Evolutionary conservation across 31 red algal species (phyloP).

Genomic region (Odonthalia washingtoniensis): DNA sequence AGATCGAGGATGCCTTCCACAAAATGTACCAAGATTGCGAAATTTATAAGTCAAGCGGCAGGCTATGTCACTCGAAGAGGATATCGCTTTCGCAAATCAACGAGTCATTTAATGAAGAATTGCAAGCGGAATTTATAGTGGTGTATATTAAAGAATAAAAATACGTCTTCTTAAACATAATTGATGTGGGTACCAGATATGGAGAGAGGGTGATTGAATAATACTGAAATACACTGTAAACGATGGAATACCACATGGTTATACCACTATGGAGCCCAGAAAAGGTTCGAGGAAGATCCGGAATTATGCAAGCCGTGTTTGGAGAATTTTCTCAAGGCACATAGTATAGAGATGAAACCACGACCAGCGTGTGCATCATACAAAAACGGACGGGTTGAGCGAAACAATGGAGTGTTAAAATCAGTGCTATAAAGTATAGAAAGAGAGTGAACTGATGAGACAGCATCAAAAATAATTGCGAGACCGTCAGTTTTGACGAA

Average conservation of each 20-base stretch:
- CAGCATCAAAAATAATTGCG: background rate
- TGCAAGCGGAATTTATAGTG: constrained; percentile 20
- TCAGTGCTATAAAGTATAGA: background rate
- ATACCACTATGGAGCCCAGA: background rate
- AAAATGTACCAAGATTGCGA: background rate
- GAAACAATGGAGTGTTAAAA: background rate
- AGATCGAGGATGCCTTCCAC: background rate
- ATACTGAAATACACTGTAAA: background rate
- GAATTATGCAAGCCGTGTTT: constrained; percentile 3
- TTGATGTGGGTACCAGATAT: too few relatives aligned
- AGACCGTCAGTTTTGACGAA: background rate
- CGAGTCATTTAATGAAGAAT: background rate
- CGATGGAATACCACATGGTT: constrained; percentile 13
- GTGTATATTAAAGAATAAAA: constrained; percentile 1
- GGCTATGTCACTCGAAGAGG: background rate
- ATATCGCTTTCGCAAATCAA: constrained; percentile 13
- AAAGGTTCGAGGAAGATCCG: constrained; percentile 17
- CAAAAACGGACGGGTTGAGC: constrained; percentile 15
- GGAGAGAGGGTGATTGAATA: constrained; percentile 13
- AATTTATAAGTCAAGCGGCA: too few relatives aligned
- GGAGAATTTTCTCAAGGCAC: constrained; percentile 9
- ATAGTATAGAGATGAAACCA: background rate
- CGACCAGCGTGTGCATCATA: background rate
- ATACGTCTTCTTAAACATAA: background rate
- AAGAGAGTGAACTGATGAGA: background rate